Evolutionary conservation across 441 rosid species (phyloP).

Genomic region (Hura crepitans): DNA sequence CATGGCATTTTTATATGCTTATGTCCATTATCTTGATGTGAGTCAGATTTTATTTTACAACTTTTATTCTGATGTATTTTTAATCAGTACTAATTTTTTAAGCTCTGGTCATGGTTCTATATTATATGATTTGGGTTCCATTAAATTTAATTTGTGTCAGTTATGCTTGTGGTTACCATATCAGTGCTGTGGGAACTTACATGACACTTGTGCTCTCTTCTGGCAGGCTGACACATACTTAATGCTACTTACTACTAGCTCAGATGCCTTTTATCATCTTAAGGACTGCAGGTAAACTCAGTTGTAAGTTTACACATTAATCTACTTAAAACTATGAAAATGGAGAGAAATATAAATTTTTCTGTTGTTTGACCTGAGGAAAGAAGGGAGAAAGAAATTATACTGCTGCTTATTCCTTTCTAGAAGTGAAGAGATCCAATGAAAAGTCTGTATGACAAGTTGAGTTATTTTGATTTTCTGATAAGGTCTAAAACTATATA

Average conservation of each 20-base stretch:
- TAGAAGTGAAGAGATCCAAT: neutral
- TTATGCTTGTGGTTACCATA: constrained; percentile 16
- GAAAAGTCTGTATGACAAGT: neutral
- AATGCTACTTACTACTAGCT: constrained; percentile 88
- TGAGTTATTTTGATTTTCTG: neutral
- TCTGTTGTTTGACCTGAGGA: neutral
- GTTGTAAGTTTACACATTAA: neutral
- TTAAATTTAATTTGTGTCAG: neutral
- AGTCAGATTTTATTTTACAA: constrained; percentile 36
- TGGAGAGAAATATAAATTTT: neutral
- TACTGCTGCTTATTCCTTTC: neutral
- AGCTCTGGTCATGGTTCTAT: neutral
- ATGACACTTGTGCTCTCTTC: constrained; percentile 22
- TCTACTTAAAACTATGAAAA: neutral
- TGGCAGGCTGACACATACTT: constrained; percentile 84
- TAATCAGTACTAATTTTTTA: neutral
- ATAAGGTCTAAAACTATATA: neutral
- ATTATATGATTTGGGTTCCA: constrained; percentile 6
- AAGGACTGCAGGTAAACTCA: constrained; percentile 84
- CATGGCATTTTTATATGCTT: constrained; percentile 86
- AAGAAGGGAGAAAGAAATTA: neutral
- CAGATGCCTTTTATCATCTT: constrained; percentile 95
- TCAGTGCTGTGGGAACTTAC: constrained; percentile 15
- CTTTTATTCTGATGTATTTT: constrained; percentile 9
- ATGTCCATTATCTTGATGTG: constrained; percentile 92